These are phyloP conservation scores for Nicotiana tabacum DNA, from an alignment of 257 asterid genomes.

Conservation along the genomic window DNA sequence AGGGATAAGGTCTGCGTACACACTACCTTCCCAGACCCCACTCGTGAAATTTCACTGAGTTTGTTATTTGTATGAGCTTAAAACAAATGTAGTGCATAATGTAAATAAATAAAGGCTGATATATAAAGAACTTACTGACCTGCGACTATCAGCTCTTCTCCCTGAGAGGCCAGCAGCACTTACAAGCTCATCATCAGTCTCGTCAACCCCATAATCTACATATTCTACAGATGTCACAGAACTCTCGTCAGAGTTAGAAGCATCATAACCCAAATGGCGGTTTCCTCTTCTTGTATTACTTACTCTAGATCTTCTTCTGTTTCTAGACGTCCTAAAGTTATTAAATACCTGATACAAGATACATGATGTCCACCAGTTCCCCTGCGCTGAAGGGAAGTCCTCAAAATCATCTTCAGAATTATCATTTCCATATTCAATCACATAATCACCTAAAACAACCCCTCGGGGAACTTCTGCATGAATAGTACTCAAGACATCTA, in stretches of 20 bases:
- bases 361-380: conserved; percentile 88
- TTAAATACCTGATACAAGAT: conserved; percentile 74
- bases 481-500: conserved; percentile 76
- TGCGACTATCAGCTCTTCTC: conserved; percentile 49
- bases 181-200: conserved; percentile 52
- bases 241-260: conserved; percentile 75
- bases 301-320: conserved; percentile 68
- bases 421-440: conserved; percentile 79
- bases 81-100: neutral
- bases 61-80: too few species aligned
- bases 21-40: too few species aligned
- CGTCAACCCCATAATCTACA: conserved; percentile 51
- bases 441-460: conserved; percentile 85
- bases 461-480: conserved; percentile 83
- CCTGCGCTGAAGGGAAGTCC: conserved; percentile 53
- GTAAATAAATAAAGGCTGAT: neutral
- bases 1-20: too few species aligned
- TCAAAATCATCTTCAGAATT: conserved; percentile 74
- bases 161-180: conserved; percentile 44
- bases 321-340: conserved; percentile 65
- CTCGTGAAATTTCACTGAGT: too few species aligned
- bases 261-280: conserved; percentile 46
- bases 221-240: conserved; percentile 66
- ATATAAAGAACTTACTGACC: conserved; percentile 36
- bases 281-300: conserved; percentile 60